A percentile compares a stretch with the other conserved stretches of the same genome.
phyloP scores from a whole-genome alignment of 139 green algal genomes.

The Chlorella sorokiniana region DNA sequence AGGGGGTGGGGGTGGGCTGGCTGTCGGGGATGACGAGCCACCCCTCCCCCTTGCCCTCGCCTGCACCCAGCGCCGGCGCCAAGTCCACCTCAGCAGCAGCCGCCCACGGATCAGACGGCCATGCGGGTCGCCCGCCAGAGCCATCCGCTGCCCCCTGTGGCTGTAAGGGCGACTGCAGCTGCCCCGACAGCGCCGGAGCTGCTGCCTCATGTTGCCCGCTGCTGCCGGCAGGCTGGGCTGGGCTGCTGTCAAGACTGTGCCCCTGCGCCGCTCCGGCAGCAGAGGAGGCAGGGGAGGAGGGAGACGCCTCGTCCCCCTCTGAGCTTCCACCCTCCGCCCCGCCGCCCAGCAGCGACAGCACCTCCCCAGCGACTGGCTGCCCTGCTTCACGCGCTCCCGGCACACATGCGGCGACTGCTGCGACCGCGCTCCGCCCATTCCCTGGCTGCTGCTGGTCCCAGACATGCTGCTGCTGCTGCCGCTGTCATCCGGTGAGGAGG shows the following conservation, averaged over 20 bases:
- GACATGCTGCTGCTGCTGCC: not conserved
- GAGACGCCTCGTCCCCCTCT: not conserved
- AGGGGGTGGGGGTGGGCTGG: conserved; percentile 15
- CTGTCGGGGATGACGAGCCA: conserved; percentile 16
- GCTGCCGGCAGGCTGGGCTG: no score
- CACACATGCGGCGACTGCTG: conserved; percentile 3
- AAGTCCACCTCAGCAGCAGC: not conserved
- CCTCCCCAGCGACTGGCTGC: conserved; percentile 5
- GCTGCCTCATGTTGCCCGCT: no score
- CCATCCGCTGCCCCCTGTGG: no score
- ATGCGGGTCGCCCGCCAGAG: no score
- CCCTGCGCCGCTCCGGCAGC: not conserved
- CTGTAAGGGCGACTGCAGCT: no score
- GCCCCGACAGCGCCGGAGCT: no score
- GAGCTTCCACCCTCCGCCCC: not conserved
- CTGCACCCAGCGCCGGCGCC: not conserved
- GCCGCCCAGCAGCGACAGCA: not conserved
- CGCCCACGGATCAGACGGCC: no score
- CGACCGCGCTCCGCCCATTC: not conserved
- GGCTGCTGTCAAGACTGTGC: no score
- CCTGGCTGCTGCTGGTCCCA: not conserved
- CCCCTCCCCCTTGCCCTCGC: not conserved
- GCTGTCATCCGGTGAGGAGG: not conserved
- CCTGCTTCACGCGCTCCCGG: conserved; percentile 1
- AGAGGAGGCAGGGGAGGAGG: not conserved